A percentile compares a stretch with the other conserved stretches of the same genome.
These are phyloP conservation scores for Bothriochloa decipiens DNA, from an alignment of 176 grass and related monocot genomes.

Conservation along the genomic window DNA sequence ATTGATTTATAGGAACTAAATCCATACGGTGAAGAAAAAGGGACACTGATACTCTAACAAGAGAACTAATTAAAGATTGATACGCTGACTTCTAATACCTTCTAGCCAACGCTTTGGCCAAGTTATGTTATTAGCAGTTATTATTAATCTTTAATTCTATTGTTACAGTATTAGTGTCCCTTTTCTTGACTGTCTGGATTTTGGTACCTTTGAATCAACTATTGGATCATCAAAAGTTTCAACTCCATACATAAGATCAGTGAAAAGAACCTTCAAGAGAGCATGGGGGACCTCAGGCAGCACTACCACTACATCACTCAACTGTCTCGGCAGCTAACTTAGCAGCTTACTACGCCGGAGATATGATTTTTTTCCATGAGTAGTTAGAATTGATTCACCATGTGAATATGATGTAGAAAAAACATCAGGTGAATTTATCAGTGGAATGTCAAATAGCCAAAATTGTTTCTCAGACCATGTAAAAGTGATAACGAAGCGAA, in stretches of 20 bases:
- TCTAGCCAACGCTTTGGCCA: neutral
- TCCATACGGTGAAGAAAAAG: neutral
- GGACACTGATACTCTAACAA: neutral
- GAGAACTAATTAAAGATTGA: neutral
- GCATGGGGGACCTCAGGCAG: slow-evolving; percentile 70
- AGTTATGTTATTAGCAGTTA: neutral
- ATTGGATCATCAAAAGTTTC: slow-evolving; percentile 82
- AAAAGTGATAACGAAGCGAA: slow-evolving; percentile 23
- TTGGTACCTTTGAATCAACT: slow-evolving; percentile 80
- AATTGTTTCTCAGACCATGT: neutral
- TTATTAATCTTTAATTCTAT: neutral
- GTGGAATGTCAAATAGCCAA: slow-evolving; percentile 33
- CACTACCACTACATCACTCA: slow-evolving; percentile 74
- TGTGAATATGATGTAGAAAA: slow-evolving; percentile 53
- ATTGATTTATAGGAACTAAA: neutral
- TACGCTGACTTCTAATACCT: neutral
- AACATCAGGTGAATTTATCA: slow-evolving; percentile 51
- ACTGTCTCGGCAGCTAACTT: slow-evolving; percentile 58
- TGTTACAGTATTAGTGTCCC: neutral
- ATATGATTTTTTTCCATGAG: slow-evolving; percentile 52
- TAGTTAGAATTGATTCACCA: slow-evolving; percentile 51
- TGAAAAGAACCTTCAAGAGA: slow-evolving; percentile 78
- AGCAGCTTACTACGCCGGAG: slow-evolving; percentile 52
- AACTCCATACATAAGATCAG: slow-evolving; percentile 69
- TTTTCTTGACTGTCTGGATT: slow-evolving; percentile 77